phyloP scores from a whole-genome alignment of 164 flowering plant genomes.

The Litsea cubeba region DNA sequence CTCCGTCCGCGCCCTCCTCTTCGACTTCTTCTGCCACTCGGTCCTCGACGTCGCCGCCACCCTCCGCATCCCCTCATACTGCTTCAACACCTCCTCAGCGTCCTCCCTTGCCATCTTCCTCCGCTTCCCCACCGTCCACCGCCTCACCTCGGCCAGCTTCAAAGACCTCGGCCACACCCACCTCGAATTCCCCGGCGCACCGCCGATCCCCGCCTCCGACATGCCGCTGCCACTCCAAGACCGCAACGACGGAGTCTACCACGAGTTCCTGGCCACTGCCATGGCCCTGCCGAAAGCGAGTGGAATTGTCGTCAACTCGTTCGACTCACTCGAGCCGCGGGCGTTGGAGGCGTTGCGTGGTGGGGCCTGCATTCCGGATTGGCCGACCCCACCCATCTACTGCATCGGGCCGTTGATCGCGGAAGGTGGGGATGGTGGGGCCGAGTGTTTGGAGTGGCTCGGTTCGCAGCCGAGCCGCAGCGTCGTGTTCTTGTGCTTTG shows the following conservation, averaged over 20 bases:
- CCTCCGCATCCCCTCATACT: constrained; percentile 25
- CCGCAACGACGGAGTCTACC: constrained; percentile 7
- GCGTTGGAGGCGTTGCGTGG: constrained; percentile 13
- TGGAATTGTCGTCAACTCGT: constrained; percentile 32
- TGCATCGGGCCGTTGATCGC: constrained; percentile 30
- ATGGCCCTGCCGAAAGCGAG: neutral
- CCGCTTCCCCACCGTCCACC: constrained; percentile 13
- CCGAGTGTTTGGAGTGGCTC: constrained; percentile 36
- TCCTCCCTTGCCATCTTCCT: constrained; percentile 10
- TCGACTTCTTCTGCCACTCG: constrained; percentile 33
- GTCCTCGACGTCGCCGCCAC: constrained; percentile 14
- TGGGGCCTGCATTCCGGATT: constrained; percentile 8
- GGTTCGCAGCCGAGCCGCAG: constrained; percentile 34
- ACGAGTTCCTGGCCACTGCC: neutral
- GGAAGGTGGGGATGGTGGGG: neutral
- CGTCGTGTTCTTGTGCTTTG: constrained; percentile 44
- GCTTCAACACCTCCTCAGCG: constrained; percentile 21
- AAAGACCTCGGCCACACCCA: neutral
- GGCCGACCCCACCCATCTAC: constrained; percentile 12
- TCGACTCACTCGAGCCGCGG: constrained; percentile 20
- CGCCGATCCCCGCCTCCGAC: constrained; percentile 13
- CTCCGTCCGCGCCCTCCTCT: constrained; percentile 22
- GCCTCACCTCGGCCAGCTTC: constrained; percentile 5
- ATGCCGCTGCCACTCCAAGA: constrained; percentile 17
- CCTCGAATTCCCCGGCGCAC: constrained; percentile 19